Conservation (phyloP, 75 land plant genomes). For the Sequoiadendron giganteum region DNA sequence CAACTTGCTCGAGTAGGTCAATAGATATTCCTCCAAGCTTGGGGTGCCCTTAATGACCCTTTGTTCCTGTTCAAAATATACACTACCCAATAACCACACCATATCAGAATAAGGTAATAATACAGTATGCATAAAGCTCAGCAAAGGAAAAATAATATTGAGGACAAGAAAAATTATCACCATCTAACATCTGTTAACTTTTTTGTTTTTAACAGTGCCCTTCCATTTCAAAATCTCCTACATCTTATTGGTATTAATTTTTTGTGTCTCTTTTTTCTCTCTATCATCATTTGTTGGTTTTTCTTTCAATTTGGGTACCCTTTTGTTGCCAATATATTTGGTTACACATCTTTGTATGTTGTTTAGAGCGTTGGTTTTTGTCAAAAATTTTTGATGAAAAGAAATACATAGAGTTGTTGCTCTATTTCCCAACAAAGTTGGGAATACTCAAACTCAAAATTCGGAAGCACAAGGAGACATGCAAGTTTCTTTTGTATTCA, state of each 20-base stretch:
- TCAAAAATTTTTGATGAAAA: no score
- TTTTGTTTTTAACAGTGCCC: not conserved
- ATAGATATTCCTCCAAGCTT: not conserved
- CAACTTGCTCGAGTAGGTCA: not conserved
- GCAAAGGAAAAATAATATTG: not conserved
- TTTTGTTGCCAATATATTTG: not conserved
- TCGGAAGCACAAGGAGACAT: no score
- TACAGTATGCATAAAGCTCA: not conserved
- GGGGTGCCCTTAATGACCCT: not conserved
- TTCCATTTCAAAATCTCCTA: constrained; percentile 1
- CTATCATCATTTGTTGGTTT: not conserved
- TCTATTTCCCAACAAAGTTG: no score
- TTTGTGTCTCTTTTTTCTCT: not conserved
- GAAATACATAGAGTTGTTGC: no score
- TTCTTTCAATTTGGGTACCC: not conserved
- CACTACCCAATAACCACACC: not conserved
- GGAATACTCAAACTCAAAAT: no score
- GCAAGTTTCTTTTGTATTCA: no score
- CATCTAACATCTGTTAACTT: not conserved
- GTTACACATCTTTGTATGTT: not conserved
- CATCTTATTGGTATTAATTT: not conserved
- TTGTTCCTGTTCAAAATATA: constrained; percentile 6
- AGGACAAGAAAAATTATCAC: not conserved
- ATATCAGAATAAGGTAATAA: not conserved
- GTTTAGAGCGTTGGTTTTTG: not conserved